A percentile compares a stretch with the other conserved stretches of the same genome.
These are phyloP conservation scores for Dactylellina drechsleri DNA, from an alignment of 2,329 filamentous ascomycete species.

Conservation along the genomic window DNA sequence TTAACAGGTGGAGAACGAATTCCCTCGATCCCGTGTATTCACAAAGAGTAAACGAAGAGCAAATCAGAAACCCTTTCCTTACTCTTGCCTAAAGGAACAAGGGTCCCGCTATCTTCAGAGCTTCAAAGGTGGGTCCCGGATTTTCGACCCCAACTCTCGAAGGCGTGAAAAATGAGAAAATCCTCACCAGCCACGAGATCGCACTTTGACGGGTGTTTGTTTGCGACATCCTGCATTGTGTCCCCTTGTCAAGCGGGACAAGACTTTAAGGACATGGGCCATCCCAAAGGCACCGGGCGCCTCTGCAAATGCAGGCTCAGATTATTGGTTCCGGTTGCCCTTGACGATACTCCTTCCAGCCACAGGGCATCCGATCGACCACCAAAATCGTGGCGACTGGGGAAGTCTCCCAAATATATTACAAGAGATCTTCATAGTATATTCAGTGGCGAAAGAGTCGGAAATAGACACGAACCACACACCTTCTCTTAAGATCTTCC, in stretches of 20 bases:
- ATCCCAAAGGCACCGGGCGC: background rate
- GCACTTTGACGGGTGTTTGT: constrained; percentile 29
- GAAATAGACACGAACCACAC: background rate
- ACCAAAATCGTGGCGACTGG: constrained; percentile 8
- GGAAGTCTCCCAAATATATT: no score
- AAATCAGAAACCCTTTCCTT: constrained; percentile 24
- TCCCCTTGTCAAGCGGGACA: background rate
- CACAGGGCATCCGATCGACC: constrained; percentile 1
- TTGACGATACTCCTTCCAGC: background rate
- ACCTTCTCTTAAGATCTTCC: background rate
- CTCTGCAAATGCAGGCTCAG: no score
- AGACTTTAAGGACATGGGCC: background rate
- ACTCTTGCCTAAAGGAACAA: constrained; percentile 36
- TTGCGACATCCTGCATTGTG: constrained; percentile 47
- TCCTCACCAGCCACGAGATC: constrained; percentile 51
- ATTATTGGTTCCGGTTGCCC: no score
- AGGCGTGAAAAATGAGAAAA: background rate
- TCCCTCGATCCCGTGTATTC: no score
- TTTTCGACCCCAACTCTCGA: constrained; percentile 7
- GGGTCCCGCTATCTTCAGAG: constrained; percentile 18
- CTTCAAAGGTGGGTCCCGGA: constrained; percentile 20
- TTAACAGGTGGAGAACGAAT: no score
- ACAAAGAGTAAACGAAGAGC: background rate
- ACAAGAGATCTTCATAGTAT: background rate
- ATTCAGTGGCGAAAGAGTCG: constrained; percentile 2